These are phyloP conservation scores for Cordyceps farinosa DNA, from an alignment of 2,329 filamentous ascomycete genomes.

Conservation along the genomic window DNA sequence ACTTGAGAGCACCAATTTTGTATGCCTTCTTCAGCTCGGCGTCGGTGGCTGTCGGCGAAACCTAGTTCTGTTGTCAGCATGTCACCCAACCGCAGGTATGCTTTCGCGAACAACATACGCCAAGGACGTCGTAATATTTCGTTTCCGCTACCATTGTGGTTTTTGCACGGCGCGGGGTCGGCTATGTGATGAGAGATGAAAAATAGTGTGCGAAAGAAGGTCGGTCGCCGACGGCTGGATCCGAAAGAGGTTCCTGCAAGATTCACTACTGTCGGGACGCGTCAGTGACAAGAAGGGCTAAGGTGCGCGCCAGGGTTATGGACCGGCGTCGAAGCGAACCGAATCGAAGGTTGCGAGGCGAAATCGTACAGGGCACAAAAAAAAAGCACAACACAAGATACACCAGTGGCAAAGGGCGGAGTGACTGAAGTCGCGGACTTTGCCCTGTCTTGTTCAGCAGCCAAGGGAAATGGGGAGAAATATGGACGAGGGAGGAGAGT, in stretches of 20 bases:
- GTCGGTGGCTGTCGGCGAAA: slow-evolving; percentile 74
- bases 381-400: background rate
- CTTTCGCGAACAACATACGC: slow-evolving; percentile 51
- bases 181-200: background rate
- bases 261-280: background rate
- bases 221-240: background rate
- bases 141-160: slow-evolving; percentile 73
- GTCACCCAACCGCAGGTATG: no score
- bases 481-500: background rate
- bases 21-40: slow-evolving; percentile 88
- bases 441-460: background rate
- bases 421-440: background rate
- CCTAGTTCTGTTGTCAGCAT: slow-evolving; percentile 44
- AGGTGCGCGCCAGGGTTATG: background rate
- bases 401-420: background rate
- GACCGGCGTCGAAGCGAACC: background rate
- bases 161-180: background rate
- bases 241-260: background rate
- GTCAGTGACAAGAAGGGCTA: background rate
- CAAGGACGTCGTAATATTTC: slow-evolving; percentile 74
- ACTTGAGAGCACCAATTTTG: slow-evolving; percentile 77
- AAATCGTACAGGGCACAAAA: background rate
- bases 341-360: background rate
- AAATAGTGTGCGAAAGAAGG: background rate
- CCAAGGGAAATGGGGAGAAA: background rate